Percentiles rank a stretch among this genome's conserved stretches.
These are phyloP conservation scores for Ogataea pilisensis DNA, from an alignment of 805 yeast genomes.

Conservation along the genomic window DNA sequence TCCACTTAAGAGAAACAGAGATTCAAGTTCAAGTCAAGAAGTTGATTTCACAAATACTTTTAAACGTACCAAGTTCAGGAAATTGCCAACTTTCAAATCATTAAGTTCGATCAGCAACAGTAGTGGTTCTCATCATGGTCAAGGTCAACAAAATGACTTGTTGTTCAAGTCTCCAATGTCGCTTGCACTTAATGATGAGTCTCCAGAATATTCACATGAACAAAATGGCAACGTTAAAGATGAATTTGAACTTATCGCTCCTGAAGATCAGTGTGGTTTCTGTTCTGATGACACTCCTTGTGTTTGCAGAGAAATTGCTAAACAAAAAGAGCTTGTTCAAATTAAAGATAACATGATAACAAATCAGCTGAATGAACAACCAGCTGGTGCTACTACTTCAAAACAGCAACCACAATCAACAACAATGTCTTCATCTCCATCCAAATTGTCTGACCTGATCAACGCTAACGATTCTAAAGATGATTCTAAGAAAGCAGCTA, in stretches of 20 bases:
- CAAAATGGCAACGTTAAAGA: conserved; percentile 17
- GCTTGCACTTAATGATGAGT: conserved; percentile 12
- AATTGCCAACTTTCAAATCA: conserved; percentile 21
- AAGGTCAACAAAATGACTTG: conserved; percentile 19
- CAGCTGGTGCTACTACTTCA: not conserved
- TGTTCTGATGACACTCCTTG: conserved; percentile 92
- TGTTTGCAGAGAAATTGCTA: conserved; percentile 78
- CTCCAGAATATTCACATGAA: conserved; percentile 10
- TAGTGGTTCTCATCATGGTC: not conserved
- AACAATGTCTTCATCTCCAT: not conserved
- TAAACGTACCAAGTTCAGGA: conserved; percentile 27
- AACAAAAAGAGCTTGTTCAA: conserved; percentile 34
- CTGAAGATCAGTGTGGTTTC: conserved; percentile 80
- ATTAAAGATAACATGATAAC: conserved; percentile 20
- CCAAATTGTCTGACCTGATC: conserved; percentile 4
- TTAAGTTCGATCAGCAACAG: conserved; percentile 9
- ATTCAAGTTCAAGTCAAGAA: conserved; percentile 30
- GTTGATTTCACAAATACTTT: conserved; percentile 54
- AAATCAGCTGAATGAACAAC: conserved; percentile 13
- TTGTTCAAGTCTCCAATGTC: conserved; percentile 23
- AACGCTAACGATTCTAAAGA: conserved; percentile 10
- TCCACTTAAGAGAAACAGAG: conserved; percentile 41
- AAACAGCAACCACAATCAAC: not conserved
- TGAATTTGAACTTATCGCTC: conserved; percentile 43
- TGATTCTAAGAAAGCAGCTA: conserved; percentile 26